Evolutionary conservation across 495 filamentous ascomycete genomes (phyloP).

Genomic region (Lophium mytilinum): DNA sequence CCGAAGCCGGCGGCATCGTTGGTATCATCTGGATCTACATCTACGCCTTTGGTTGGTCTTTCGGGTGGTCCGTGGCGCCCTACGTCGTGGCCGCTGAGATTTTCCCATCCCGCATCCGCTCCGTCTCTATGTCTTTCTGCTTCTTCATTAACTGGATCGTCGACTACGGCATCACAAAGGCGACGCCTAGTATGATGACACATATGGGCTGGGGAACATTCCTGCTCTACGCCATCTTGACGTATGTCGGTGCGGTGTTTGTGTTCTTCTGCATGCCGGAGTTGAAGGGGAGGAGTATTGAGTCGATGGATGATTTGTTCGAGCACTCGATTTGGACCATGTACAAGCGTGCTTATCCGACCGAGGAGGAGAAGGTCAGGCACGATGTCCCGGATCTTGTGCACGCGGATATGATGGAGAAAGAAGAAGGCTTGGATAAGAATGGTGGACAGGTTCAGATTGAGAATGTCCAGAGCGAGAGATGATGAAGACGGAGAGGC

Average conservation of each 20-base stretch:
- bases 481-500: no score
- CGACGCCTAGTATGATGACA: constrained; percentile 14
- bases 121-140: constrained; percentile 6
- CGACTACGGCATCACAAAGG: constrained; percentile 12
- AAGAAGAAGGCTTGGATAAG: constrained; percentile 1
- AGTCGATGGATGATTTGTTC: constrained; percentile 35
- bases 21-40: constrained; percentile 33
- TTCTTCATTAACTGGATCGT: constrained; percentile 15
- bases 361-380: constrained; percentile 8
- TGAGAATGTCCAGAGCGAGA: no score
- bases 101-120: constrained; percentile 23
- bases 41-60: constrained; percentile 31
- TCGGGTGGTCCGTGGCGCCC: constrained; percentile 29
- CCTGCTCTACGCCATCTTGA: constrained; percentile 27
- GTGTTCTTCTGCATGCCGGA: constrained; percentile 29
- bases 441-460: not conserved
- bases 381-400: constrained; percentile 6
- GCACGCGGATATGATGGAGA: not conserved
- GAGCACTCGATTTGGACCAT: constrained; percentile 29
- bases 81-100: constrained; percentile 32
- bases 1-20: constrained; percentile 25
- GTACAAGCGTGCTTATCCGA: constrained; percentile 9
- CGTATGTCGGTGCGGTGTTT: constrained; percentile 27
- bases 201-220: constrained; percentile 31
- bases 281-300: constrained; percentile 31